Base-by-base conservation (phyloP, 345 rosid genomes). In the Xanthoceras sorbifolium region DNA sequence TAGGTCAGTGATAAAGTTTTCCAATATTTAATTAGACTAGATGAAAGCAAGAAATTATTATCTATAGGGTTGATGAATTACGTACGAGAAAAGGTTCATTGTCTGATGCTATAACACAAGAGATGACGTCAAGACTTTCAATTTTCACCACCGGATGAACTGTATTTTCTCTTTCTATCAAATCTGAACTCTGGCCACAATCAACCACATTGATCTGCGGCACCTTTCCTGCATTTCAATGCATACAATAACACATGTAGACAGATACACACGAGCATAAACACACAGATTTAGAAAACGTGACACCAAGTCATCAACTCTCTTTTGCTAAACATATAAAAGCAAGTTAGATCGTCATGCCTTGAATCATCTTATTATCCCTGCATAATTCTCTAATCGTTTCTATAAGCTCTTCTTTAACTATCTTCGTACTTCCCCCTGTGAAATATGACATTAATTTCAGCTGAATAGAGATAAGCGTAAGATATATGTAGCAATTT, bases 61-160 rank as follows among this genome's bases (percentile, higher is more conserved):
- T 32, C 77, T 29, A 8, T 9, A 48, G n/a, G 29, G 48, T 64
- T 74, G 18, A 20, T 48, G 12, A 64, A 46, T 29, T 28, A 57
- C 80, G 29, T 75, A 77, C 86, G 67, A 83, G 81, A 77, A 42
- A 79, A 40, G 77, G 34, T 67, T 54, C 68, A 59, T 23, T 17
- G 36, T 17, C 42, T 44, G 74, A 52, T 38, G 64, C 72, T 5
- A 62, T 64, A 32, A 34, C 64, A 34, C 77, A 73, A 64, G 76
- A 61, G 81, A 71, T 69, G 32, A 23, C 42, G 64, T 73, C 50
- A 6, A 4, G n/a, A 57, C 67, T 31, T 74, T 34, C 44, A 44
- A 59, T 29, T 70, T 34, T 73, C 74, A 59, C 18, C 42, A 25
- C 3, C 2, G 0, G 32, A 18, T 9, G 10, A 61, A n/a, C 22